Evolutionary conservation across 305 asterid species (phyloP).

Genomic region (Fraxinus latifolia): DNA sequence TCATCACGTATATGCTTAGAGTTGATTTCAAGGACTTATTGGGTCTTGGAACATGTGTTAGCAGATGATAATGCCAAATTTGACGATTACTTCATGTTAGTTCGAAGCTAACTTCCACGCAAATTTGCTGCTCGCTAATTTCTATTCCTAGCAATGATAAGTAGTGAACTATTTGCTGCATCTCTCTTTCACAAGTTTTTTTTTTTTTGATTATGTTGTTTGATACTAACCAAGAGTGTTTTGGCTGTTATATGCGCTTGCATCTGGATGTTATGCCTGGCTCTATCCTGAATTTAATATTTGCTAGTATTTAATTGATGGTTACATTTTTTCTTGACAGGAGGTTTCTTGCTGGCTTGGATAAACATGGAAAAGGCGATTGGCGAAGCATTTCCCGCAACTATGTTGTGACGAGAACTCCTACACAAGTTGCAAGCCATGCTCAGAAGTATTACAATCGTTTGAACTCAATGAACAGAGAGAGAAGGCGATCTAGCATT

Average conservation of each 20-base stretch:
- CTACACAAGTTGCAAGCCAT: constrained; percentile 92
- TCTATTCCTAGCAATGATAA: background rate
- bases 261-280: background rate
- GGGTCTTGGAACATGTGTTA: background rate
- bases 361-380: constrained; percentile 79
- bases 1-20: background rate
- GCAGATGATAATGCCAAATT: background rate
- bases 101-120: background rate
- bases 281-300: background rate
- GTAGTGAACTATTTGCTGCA: background rate
- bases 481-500: constrained; percentile 77
- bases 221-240: background rate
- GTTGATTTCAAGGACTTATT: background rate
- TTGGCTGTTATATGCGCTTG: background rate
- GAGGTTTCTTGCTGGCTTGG: constrained; percentile 77
- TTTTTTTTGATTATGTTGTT: background rate
- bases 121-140: background rate
- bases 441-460: constrained; percentile 87
- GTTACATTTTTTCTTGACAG: constrained; percentile 30
- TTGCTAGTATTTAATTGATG: background rate
- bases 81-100: background rate
- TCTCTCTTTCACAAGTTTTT: background rate
- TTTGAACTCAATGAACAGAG: constrained; percentile 84
- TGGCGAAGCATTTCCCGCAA: constrained; percentile 87
- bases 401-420: constrained; percentile 81